Conservation (phyloP, 768 basidiomycete genomes). For the Suillus cothurnatus region DNA sequence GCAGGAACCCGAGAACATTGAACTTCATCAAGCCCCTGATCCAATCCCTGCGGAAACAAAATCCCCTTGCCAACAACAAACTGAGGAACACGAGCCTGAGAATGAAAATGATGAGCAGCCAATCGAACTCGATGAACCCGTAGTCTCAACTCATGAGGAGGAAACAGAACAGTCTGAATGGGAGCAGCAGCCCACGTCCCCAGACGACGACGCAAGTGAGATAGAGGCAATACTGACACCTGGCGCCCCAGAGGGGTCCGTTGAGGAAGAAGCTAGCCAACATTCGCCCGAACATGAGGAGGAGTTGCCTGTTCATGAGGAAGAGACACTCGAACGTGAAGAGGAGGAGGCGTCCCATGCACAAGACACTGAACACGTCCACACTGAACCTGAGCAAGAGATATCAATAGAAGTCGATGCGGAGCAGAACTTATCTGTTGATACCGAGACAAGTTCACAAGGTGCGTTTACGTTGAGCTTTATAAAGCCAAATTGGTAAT, state of each 20-base stretch:
- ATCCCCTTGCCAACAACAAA: not conserved
- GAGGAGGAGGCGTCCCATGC: not conserved
- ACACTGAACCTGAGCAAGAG: slow-evolving; percentile 37
- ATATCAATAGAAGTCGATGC: slow-evolving; percentile 25
- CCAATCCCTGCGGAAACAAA: not conserved
- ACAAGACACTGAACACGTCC: slow-evolving; percentile 27
- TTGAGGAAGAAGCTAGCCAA: not conserved
- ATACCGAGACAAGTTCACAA: not conserved
- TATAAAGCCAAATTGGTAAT: not conserved
- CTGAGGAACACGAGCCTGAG: not conserved
- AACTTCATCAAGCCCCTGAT: not conserved
- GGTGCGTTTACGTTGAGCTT: not conserved
- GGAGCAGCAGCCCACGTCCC: slow-evolving; percentile 1
- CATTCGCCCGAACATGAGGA: not conserved
- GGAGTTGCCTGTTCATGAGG: not conserved
- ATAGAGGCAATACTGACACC: slow-evolving; percentile 6
- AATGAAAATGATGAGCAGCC: not conserved
- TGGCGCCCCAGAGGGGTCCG: not conserved
- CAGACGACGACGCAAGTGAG: slow-evolving; percentile 2
- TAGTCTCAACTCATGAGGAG: not conserved
- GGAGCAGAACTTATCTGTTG: not conserved
- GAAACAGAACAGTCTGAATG: not conserved
- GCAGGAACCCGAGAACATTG: not conserved
- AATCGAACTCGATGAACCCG: not conserved
- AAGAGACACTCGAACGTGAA: not conserved